Base-by-base conservation (phyloP, 2,329 filamentous ascomycete genomes). In the Fusarium concolor region DNA sequence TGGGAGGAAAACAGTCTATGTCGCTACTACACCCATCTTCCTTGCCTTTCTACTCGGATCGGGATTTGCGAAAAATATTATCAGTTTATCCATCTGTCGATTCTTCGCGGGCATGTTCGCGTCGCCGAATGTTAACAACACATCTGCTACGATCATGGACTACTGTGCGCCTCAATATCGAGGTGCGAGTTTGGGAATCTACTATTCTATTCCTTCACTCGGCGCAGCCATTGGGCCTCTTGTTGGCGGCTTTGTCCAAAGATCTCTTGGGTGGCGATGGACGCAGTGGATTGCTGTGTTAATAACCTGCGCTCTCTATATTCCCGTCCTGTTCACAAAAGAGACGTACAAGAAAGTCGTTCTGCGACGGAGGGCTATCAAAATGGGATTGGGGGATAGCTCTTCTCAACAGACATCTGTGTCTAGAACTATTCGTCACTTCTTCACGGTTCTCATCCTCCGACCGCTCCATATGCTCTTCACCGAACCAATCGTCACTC, bases 91-190 rank as follows among this genome's bases (percentile, higher is more conserved):
- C 2, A n/a, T 68, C 0, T 68, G 65, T n/a, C 65, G 65, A 0
- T 68, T 68, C 39, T 62, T 68, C 5, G 65, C 65, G 0, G 65
- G 65, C 2, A 65, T 68, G 55, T 68, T 68, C 38, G 65, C 65
- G 0, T 68, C 65, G 4, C 65, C 65, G 1, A 68, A 68, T 29
- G 51, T 68, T 6, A 68, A 68, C 4, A 68, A 68, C 9, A 68
- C 55, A 0, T 68, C 65, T 9, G 65, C 65, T n/a, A 68, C 65
- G 0, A 68, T 68, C 5, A 59, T 68, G 42, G 65, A 68, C 10
- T 68, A 61, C 1, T 51, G 46, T 1, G 60, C 39, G 1, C 49
- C 60, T 8, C 22, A 14, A 0, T 65, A 68, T 15, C 39, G 65
- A 0, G 65, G 65, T 1, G 54, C 65, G 0, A 65, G 39, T 7